Evolutionary conservation across 108 stramenopile species (phyloP).

Genomic region (Schizochytrium sp.): DNA sequence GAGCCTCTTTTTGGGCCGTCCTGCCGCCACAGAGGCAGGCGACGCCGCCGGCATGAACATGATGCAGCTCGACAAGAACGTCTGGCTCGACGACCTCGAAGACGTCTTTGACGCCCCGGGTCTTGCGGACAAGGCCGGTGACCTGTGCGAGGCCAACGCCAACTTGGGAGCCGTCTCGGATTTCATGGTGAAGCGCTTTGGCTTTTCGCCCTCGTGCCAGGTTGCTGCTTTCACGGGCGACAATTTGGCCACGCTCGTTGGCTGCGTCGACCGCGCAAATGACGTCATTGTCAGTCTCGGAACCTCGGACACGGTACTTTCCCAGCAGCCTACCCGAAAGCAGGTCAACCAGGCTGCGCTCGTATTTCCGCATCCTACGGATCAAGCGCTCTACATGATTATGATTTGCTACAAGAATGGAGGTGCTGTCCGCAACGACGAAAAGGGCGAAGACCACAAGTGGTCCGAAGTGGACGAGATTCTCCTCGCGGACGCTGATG

Average conservation of each 20-base stretch:
- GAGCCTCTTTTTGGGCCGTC: background rate
- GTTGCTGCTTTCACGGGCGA: constrained; percentile 1
- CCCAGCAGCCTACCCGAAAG: background rate
- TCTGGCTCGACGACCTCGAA: background rate
- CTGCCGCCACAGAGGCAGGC: background rate
- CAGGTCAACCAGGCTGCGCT: background rate
- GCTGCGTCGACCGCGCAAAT: background rate
- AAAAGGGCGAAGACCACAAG: background rate
- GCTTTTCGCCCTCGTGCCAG: background rate
- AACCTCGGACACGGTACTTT: constrained; percentile 1
- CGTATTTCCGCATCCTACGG: background rate
- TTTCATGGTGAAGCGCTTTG: background rate
- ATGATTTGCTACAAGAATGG: constrained; percentile 20
- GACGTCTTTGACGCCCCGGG: background rate
- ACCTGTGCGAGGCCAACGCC: background rate
- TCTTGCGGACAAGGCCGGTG: background rate
- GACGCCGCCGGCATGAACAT: constrained; percentile 6
- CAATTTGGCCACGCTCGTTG: background rate
- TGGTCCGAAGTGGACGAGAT: background rate
- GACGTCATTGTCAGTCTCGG: constrained; percentile 4
- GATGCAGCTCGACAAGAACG: background rate
- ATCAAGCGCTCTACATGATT: background rate
- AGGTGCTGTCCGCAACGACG: background rate
- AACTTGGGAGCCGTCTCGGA: background rate
- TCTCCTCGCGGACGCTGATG: background rate